Evolutionary conservation across 2,329 filamentous ascomycete species (phyloP), one percentile per base, ranked within the genome.

Genomic region (Colletotrichum caudatum): DNA sequence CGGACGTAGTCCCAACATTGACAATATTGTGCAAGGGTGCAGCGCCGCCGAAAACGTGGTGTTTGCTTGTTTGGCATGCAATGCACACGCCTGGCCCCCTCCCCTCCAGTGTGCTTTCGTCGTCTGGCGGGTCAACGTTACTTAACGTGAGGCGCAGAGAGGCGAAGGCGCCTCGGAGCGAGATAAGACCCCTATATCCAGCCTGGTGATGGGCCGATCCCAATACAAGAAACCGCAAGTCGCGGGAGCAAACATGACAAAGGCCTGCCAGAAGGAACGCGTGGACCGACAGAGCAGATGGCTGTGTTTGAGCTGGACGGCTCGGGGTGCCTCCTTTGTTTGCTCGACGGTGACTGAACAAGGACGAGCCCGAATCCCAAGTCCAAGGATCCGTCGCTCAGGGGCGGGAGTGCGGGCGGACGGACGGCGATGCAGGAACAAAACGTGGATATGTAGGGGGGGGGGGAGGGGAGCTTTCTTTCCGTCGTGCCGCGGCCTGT

Each of bases 61-160:
- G 56, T 62, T 71, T 71, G 57, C 57, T 71, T 56, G 26, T 46
- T 58, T 62, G 12, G 26, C 48, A 66, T 41, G 20, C 37, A 61
- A 61, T 39, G 23, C 51, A 62, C 11, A 11, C 44, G 12, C 12
- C 33, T 39, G n/a, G 16, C 14, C n/a, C 18, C 14, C 4, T n/a
- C 1, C n/a, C 29, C 29, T 29, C 5, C 3, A 29, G 29, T 29
- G 29, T 29, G 3, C 23, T 39, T 23, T n/a, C 18, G 5, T 60
- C 29, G 33, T 46, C 44, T 54, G 20, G 37, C 46, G 46, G 46
- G 39, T 2, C 44, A 60, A 23, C 18, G 16, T 6, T 33, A 20
- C 14, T 39, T 59, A 37, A 23, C 20, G 35, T 44, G 61, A 60
- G 26, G 3, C 33, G 2, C 20, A 20, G 35, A 37, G 20, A 23